These are phyloP conservation scores for Punica granatum DNA, from an alignment of 345 rosid species.

Conservation along the genomic window DNA sequence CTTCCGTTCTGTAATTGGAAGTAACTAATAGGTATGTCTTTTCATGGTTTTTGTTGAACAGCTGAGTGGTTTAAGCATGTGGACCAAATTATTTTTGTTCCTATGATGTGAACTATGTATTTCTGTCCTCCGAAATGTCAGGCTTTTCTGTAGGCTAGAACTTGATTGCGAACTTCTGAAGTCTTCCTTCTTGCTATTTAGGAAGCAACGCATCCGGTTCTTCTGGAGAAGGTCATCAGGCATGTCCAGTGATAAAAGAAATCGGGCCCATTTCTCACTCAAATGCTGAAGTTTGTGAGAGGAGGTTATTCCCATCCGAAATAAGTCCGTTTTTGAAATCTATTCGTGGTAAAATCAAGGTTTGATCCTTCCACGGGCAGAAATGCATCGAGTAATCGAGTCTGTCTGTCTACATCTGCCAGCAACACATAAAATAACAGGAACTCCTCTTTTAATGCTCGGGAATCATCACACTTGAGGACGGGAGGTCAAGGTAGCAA, in stretches of 20 bases:
- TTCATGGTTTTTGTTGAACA: neutral
- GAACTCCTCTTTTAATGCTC: constrained; percentile 39
- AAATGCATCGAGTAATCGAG: constrained; percentile 35
- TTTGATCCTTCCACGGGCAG: constrained; percentile 61
- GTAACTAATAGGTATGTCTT: neutral
- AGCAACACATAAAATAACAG: constrained; percentile 56
- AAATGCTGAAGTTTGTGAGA: neutral
- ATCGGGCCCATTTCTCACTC: constrained; percentile 47
- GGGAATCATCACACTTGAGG: constrained; percentile 41
- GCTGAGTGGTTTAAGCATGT: neutral
- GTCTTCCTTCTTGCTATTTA: constrained; percentile 15
- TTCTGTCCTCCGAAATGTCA: neutral
- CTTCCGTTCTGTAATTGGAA: neutral
- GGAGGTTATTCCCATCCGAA: constrained; percentile 45
- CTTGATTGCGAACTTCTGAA: neutral
- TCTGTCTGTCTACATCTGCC: constrained; percentile 50
- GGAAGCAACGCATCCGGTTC: constrained; percentile 97
- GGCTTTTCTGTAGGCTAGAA: neutral
- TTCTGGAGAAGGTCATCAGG: constrained; percentile 84
- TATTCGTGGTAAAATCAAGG: constrained; percentile 37
- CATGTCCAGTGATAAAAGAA: constrained; percentile 93
- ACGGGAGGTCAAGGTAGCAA: constrained; percentile 72
- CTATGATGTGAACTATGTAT: no score
- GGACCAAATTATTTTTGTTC: no score
- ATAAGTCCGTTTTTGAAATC: constrained; percentile 26